A percentile compares a stretch with the other conserved stretches of the same genome.
phyloP scores from a whole-genome alignment of 2,329 filamentous ascomycete genomes.

The Curvularia spicifera region DNA sequence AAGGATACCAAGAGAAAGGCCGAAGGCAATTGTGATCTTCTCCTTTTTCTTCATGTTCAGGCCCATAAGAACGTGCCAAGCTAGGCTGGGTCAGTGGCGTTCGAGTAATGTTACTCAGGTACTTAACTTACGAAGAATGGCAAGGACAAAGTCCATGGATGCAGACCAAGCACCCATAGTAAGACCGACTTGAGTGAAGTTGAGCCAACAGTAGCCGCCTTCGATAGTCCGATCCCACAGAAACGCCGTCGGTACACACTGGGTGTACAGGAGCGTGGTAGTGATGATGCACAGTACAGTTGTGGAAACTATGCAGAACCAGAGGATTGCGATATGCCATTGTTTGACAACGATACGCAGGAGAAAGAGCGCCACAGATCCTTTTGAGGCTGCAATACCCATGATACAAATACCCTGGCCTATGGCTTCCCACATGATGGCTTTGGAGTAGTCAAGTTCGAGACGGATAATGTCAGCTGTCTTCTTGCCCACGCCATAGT shows the following conservation, averaged over 20 bases:
- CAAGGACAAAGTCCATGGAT: constrained; percentile 45
- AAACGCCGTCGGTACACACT: constrained; percentile 36
- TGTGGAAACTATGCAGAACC: constrained; percentile 40
- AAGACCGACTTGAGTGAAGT: constrained; percentile 37
- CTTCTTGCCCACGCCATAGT: constrained; percentile 38
- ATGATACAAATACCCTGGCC: constrained; percentile 42
- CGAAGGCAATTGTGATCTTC: constrained; percentile 41
- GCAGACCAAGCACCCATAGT: constrained; percentile 44
- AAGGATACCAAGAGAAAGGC: constrained; percentile 41
- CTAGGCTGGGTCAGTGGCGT: constrained; percentile 6
- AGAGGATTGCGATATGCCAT: constrained; percentile 41
- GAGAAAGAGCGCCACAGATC: constrained; percentile 40
- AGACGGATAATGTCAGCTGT: constrained; percentile 26
- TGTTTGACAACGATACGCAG: constrained; percentile 38
- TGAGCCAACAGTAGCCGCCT: constrained; percentile 36
- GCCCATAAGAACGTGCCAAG: constrained; percentile 43
- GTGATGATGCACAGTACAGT: constrained; percentile 37
- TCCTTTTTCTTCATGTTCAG: constrained; percentile 47
- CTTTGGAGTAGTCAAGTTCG: constrained; percentile 35
- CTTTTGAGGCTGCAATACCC: constrained; percentile 41
- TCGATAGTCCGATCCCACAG: constrained; percentile 38
- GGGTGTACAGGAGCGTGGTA: constrained; percentile 35
- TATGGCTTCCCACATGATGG: constrained; percentile 43
- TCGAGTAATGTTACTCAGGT: background rate
- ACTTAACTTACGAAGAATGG: constrained; percentile 34